Conservation (phyloP, 2,329 filamentous ascomycete genomes). For the Mycosphaerella sp. region DNA sequence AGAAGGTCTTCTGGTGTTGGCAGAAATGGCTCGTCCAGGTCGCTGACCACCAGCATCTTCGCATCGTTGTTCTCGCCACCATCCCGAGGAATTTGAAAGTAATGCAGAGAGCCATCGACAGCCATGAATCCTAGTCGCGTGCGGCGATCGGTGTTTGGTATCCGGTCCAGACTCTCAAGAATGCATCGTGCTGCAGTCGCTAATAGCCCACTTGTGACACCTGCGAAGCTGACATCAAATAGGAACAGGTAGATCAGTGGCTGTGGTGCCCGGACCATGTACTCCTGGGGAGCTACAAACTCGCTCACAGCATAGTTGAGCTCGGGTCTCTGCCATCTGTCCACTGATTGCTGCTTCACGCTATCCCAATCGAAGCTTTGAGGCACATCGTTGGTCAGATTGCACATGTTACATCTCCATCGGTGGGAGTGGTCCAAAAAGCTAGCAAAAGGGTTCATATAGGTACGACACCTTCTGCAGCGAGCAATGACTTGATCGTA, state of each 20-base stretch:
- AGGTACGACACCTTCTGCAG: constrained; percentile 90
- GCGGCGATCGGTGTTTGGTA: constrained; percentile 93
- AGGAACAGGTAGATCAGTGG: constrained; percentile 93
- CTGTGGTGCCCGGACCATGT: constrained; percentile 97
- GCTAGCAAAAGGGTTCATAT: constrained; percentile 95
- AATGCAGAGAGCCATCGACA: constrained; percentile 89
- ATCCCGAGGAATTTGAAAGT: constrained; percentile 90
- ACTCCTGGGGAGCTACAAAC: constrained; percentile 96
- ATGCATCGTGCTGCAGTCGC: constrained; percentile 92
- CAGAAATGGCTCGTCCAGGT: constrained; percentile 92
- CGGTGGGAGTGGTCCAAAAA: constrained; percentile 96
- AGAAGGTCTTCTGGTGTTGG: constrained; percentile 88
- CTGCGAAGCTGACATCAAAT: constrained; percentile 86
- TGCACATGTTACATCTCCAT: constrained; percentile 99
- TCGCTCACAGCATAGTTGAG: constrained; percentile 96
- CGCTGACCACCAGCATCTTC: constrained; percentile 89
- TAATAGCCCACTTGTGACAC: constrained; percentile 82
- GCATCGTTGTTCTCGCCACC: constrained; percentile 77
- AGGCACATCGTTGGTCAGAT: constrained; percentile 96
- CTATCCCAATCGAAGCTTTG: constrained; percentile 99
- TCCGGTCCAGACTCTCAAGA: constrained; percentile 86
- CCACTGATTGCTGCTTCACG: constrained; percentile 79
- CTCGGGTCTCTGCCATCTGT: constrained; percentile 86
- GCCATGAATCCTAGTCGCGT: constrained; percentile 92
- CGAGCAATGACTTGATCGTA: constrained; percentile 96